phyloP scores from a whole-genome alignment of 148 eudicot genomes.

The Suaeda aralocaspica region DNA sequence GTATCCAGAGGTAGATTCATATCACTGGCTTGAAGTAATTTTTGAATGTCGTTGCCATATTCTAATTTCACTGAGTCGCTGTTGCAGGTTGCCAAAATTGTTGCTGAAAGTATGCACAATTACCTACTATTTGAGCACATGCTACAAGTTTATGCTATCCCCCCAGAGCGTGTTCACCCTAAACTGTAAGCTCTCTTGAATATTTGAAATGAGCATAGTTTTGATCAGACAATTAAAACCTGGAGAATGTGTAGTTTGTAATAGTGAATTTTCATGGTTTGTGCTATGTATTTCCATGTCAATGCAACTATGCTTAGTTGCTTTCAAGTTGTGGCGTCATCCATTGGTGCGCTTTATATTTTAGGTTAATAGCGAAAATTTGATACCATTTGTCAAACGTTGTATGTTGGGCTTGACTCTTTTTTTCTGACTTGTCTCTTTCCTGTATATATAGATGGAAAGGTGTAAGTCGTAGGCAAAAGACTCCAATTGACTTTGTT shows the following conservation, averaged over 20 bases:
- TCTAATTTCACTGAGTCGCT: neutral
- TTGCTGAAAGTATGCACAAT: slow-evolving; percentile 89
- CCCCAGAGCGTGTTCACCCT: slow-evolving; percentile 79
- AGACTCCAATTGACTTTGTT: slow-evolving; percentile 54
- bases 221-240: too few species aligned
- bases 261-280: neutral
- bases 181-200: slow-evolving; percentile 48
- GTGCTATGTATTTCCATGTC: neutral
- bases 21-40: neutral
- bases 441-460: slow-evolving; percentile 52
- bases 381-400: too few species aligned
- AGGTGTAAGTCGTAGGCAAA: slow-evolving; percentile 47
- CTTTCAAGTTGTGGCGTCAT: neutral
- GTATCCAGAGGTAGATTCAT: slow-evolving; percentile 71
- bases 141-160: slow-evolving; percentile 72
- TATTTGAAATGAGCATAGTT: neutral
- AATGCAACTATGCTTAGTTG: neutral
- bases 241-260: neutral
- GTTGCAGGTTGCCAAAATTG: slow-evolving; percentile 83
- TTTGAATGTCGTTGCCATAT: neutral
- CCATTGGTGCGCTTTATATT: too few species aligned
- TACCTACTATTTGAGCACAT: slow-evolving; percentile 81
- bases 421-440: too few species aligned
- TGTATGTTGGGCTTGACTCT: too few species aligned
- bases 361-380: neutral